Percentiles rank a stretch among this genome's conserved stretches.
Conservation (phyloP, 495 filamentous ascomycete genomes). For the Zalerion maritima region DNA sequence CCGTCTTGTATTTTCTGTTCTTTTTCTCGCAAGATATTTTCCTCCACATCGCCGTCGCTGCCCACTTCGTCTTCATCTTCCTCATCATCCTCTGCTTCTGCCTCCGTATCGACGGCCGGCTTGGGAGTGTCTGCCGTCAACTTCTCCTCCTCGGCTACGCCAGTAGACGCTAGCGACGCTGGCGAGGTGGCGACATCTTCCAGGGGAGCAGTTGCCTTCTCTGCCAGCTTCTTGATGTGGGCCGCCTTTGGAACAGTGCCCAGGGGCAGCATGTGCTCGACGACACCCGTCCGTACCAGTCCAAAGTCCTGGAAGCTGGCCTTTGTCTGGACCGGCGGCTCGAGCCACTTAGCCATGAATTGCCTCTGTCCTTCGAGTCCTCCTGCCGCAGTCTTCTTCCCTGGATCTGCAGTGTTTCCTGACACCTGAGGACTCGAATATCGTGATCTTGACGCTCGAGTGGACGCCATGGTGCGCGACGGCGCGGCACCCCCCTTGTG, state of each 20-base stretch:
- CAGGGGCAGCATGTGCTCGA: conserved; percentile 56
- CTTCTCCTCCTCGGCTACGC: conserved; percentile 10
- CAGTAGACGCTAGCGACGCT: conserved; percentile 11
- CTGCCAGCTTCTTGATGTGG: conserved; percentile 27
- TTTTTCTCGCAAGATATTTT: conserved; percentile 9
- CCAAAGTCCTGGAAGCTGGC: conserved; percentile 59
- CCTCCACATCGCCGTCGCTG: conserved; percentile 5
- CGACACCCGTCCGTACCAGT: conserved; percentile 44
- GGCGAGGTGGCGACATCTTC: conserved; percentile 10
- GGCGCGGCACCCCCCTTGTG: conserved; percentile 9
- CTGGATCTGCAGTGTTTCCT: conserved; percentile 19
- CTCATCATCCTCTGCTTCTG: conserved; percentile 4
- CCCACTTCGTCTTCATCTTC: conserved; percentile 17
- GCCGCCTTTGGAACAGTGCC: conserved; percentile 45
- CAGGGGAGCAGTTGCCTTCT: too few relatives aligned
- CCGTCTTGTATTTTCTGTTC: too few relatives aligned
- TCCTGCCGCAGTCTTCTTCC: conserved; percentile 12
- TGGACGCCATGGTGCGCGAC: conserved; percentile 17
- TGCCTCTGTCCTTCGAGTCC: conserved; percentile 18
- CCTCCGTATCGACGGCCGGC: conserved; percentile 1
- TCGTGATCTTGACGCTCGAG: conserved; percentile 33
- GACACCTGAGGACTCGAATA: conserved; percentile 38
- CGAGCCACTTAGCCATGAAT: conserved; percentile 48
- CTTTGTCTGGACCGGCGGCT: conserved; percentile 51
- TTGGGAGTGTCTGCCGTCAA: conserved; percentile 8